Percentiles rank a stretch among this genome's conserved stretches.
These are phyloP conservation scores for Calonectria pseudoturangicola DNA, from an alignment of 2,329 filamentous ascomycete species.

Conservation along the genomic window DNA sequence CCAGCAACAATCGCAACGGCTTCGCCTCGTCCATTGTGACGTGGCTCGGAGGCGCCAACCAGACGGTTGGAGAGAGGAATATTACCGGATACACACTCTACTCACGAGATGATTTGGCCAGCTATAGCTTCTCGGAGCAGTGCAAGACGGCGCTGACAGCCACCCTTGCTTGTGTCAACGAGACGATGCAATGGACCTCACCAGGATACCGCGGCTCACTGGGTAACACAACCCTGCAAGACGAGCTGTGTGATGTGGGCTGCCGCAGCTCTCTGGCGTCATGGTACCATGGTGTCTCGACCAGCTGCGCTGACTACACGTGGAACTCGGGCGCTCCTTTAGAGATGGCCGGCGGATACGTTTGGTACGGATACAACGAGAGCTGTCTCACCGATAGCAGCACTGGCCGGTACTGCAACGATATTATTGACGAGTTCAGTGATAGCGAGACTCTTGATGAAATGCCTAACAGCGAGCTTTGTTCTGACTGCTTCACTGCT, in stretches of 20 bases:
- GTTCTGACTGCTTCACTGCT: slow-evolving; percentile 52
- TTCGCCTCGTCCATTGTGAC: neutral
- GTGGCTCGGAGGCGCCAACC: neutral
- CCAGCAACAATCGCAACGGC: neutral
- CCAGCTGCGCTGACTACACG: neutral
- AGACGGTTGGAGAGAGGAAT: neutral
- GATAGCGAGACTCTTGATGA: neutral
- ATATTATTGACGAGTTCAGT: slow-evolving; percentile 9
- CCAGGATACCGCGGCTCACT: neutral
- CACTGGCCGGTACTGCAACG: neutral
- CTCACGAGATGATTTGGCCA: neutral
- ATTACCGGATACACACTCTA: neutral
- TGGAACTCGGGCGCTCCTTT: neutral
- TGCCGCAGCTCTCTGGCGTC: neutral
- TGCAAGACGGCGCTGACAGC: neutral
- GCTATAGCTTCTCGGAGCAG: neutral
- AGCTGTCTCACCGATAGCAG: neutral
- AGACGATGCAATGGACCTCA: neutral
- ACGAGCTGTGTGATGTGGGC: neutral
- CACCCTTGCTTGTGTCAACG: neutral
- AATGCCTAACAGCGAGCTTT: neutral
- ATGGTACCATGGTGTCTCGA: neutral
- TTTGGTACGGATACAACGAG: neutral
- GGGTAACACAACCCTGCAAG: neutral
- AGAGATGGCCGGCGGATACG: neutral